phyloP scores from a whole-genome alignment of 2,329 filamentous ascomycete species.

The Hymenoscyphus fructigenus region DNA sequence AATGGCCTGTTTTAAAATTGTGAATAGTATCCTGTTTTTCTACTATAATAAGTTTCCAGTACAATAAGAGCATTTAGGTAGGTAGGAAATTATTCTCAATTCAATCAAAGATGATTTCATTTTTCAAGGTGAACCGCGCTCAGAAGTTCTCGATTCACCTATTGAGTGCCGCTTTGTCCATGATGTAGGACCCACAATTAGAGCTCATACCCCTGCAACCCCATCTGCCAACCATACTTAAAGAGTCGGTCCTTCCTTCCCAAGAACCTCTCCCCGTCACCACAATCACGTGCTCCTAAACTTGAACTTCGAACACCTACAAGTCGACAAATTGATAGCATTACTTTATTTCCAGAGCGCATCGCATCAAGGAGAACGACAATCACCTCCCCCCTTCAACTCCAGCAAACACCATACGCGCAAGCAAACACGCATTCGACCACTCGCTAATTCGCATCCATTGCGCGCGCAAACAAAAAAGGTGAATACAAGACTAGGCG shows the following conservation, averaged over 20 bases:
- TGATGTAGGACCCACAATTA: background rate
- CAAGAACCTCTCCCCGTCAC: background rate
- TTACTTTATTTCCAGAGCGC: background rate
- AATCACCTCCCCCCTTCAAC: background rate
- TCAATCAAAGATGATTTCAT: background rate
- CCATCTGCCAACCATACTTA: conserved; percentile 1
- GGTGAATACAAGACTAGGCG: conserved; percentile 1
- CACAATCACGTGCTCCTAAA: background rate
- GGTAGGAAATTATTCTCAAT: background rate
- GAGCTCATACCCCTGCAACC: background rate
- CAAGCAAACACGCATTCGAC: background rate
- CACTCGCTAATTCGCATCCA: background rate
- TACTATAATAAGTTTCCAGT: too few relatives aligned
- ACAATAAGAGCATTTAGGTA: background rate
- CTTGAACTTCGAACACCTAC: background rate
- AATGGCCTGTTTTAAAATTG: too few relatives aligned
- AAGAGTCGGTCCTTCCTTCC: background rate
- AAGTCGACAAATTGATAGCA: background rate
- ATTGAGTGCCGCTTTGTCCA: background rate
- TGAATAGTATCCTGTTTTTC: too few relatives aligned
- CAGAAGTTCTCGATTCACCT: background rate
- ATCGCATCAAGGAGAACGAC: background rate
- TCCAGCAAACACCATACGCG: background rate
- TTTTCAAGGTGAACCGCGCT: background rate
- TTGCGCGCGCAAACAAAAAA: conserved; percentile 2